These are phyloP conservation scores for Caloboletus firmus DNA, from an alignment of 1,284 basidiomycete species.

Conservation along the genomic window DNA sequence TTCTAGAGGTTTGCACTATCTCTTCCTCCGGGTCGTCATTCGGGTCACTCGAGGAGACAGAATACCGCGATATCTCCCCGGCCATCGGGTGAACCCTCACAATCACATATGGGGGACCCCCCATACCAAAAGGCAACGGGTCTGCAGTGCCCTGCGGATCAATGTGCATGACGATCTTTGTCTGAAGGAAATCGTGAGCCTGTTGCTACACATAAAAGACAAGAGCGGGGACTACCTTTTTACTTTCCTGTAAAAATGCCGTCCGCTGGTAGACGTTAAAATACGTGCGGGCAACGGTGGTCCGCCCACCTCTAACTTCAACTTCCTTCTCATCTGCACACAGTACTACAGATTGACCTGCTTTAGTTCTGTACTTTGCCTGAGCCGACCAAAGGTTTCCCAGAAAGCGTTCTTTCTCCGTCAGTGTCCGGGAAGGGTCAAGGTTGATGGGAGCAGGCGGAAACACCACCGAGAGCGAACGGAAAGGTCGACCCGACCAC, in stretches of 20 bases:
- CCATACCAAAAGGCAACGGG: conserved; percentile 70
- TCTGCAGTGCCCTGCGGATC: conserved; percentile 74
- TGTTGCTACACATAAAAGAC: not conserved
- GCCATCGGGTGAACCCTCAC: conserved; percentile 78
- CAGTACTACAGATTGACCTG: conserved; percentile 66
- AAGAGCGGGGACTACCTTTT: conserved; percentile 57
- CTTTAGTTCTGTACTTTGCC: conserved; percentile 69
- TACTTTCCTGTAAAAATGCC: conserved; percentile 68
- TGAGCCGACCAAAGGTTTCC: conserved; percentile 86
- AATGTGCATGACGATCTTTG: conserved; percentile 84
- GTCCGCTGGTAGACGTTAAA: conserved; percentile 83
- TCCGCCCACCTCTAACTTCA: conserved; percentile 58
- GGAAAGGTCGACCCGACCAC: conserved; percentile 82
- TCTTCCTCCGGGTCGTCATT: conserved; percentile 75
- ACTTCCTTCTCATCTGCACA: conserved; percentile 73
- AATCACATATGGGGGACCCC: conserved; percentile 67
- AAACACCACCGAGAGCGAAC: conserved; percentile 68
- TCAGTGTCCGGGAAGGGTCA: conserved; percentile 61
- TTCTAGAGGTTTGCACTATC: conserved; percentile 76
- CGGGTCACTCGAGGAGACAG: conserved; percentile 69
- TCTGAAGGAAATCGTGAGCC: conserved; percentile 45
- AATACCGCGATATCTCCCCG: conserved; percentile 77
- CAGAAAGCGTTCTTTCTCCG: conserved; percentile 80
- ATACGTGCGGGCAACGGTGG: conserved; percentile 72
- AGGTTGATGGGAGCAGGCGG: conserved; percentile 65